phyloP scores from a whole-genome alignment of 768 basidiomycete species.

The Psilocybe azurescens region DNA sequence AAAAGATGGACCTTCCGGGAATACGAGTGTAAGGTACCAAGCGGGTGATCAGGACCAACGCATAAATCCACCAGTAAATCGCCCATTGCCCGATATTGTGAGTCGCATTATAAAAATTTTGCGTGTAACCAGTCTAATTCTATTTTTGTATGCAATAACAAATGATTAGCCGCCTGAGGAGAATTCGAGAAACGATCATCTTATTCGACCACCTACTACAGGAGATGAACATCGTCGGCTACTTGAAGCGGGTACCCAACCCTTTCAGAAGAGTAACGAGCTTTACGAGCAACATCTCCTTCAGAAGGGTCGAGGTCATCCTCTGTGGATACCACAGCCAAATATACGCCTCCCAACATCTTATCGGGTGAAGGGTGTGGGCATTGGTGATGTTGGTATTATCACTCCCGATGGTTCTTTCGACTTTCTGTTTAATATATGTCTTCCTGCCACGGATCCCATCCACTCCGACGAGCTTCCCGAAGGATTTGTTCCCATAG shows the following conservation, averaged over 20 bases:
- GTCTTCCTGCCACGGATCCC: conserved; percentile 31
- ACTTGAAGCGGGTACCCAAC: not conserved
- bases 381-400: conserved; percentile 44
- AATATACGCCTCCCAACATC: conserved; percentile 25
- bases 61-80: too few relatives aligned
- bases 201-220: too few relatives aligned
- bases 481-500: conserved; percentile 31
- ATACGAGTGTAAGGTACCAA: too few relatives aligned
- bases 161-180: too few relatives aligned
- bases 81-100: too few relatives aligned
- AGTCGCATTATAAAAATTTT: too few relatives aligned
- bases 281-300: conserved; percentile 28
- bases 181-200: too few relatives aligned
- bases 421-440: conserved; percentile 43
- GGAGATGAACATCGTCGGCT: not conserved
- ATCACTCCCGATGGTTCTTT: conserved; percentile 39
- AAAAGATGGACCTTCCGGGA: too few relatives aligned
- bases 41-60: too few relatives aligned
- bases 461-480: conserved; percentile 36
- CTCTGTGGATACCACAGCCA: conserved; percentile 40
- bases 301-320: conserved; percentile 34
- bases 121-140: too few relatives aligned
- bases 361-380: conserved; percentile 32
- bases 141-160: too few relatives aligned
- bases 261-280: conserved; percentile 12